Evolutionary conservation across 1,284 basidiomycete species (phyloP).

Genomic region (Ganoderma leucocontextum): DNA sequence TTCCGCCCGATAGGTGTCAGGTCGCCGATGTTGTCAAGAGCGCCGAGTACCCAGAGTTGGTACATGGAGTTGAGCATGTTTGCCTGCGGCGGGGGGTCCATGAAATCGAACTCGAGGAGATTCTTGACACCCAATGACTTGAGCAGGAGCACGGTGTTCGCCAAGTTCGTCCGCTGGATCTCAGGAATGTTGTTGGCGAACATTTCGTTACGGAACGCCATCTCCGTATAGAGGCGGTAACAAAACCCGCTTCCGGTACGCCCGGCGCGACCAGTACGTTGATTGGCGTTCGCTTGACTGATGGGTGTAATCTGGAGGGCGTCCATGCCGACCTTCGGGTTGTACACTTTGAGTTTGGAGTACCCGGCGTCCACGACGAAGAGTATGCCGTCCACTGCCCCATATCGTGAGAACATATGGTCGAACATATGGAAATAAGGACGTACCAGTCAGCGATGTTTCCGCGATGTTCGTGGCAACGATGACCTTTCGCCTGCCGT

Average conservation of each 20-base stretch:
- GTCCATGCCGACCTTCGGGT: constrained; percentile 99
- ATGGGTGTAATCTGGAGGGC: constrained; percentile 98
- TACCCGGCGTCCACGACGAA: constrained; percentile 98
- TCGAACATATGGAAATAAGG: background rate
- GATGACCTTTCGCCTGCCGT: constrained; percentile 95
- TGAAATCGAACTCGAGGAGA: constrained; percentile 98
- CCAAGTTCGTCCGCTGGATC: constrained; percentile 95
- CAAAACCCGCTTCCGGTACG: constrained; percentile 96
- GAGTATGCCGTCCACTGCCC: constrained; percentile 92
- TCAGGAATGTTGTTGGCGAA: constrained; percentile 95
- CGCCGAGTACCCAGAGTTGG: constrained; percentile 98
- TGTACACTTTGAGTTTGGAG: constrained; percentile 98
- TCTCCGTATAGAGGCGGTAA: constrained; percentile 97
- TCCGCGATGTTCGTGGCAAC: constrained; percentile 99
- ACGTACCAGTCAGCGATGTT: constrained; percentile 90
- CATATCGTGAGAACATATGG: constrained; percentile 4
- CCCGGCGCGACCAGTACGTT: constrained; percentile 95
- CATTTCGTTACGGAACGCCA: constrained; percentile 98
- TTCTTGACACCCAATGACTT: constrained; percentile 99
- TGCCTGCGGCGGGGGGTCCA: constrained; percentile 98
- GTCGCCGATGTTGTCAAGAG: constrained; percentile 97
- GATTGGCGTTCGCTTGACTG: constrained; percentile 96
- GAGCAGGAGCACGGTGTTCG: constrained; percentile 92
- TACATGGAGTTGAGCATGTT: constrained; percentile 99
- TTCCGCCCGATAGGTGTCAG: constrained; percentile 91